Percentiles rank a stretch among this genome's conserved stretches.
Conservation (phyloP, 2,329 filamentous ascomycete species). For the Trichoderma lentiforme region DNA sequence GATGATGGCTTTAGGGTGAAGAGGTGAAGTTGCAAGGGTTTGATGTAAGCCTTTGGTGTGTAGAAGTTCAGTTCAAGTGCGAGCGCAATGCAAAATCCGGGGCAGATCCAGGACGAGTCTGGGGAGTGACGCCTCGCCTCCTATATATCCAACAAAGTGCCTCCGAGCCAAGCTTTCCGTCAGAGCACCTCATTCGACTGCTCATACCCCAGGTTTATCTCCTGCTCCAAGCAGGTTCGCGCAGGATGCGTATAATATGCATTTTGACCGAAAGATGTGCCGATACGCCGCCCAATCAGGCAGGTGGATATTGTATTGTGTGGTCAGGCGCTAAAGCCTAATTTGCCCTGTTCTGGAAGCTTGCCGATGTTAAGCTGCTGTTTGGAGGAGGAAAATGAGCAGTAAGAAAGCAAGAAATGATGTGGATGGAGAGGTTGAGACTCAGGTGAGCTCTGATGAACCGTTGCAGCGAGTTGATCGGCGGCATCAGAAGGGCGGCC, state of each 20-base stretch:
- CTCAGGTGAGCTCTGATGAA: not conserved
- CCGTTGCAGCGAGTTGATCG: not conserved
- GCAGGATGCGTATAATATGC: slow-evolving; percentile 15
- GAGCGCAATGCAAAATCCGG: slow-evolving; percentile 4
- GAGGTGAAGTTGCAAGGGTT: not conserved
- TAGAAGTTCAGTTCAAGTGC: not conserved
- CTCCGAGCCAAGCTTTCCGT: not conserved
- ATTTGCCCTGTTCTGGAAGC: not conserved
- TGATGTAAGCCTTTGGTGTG: not conserved
- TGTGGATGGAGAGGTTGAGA: not conserved
- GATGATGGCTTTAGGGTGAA: not conserved
- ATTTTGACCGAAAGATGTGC: slow-evolving; percentile 19
- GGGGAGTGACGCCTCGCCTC: not conserved
- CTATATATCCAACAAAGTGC: slow-evolving; percentile 5
- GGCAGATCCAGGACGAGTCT: not conserved
- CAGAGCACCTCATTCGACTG: slow-evolving; percentile 5
- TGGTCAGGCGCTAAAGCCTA: slow-evolving; percentile 10
- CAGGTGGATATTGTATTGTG: slow-evolving; percentile 2
- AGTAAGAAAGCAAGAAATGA: not conserved
- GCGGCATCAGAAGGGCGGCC: not conserved
- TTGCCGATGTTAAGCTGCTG: not conserved
- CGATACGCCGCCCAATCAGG: slow-evolving; percentile 11
- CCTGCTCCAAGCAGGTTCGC: slow-evolving; percentile 17
- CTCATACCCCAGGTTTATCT: slow-evolving; percentile 15
- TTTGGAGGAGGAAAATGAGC: not conserved